Evolutionary conservation across 129 eudicot genomes (phyloP), one percentile per base, ranked within the genome.

Genomic region (Glebionis coronaria): DNA sequence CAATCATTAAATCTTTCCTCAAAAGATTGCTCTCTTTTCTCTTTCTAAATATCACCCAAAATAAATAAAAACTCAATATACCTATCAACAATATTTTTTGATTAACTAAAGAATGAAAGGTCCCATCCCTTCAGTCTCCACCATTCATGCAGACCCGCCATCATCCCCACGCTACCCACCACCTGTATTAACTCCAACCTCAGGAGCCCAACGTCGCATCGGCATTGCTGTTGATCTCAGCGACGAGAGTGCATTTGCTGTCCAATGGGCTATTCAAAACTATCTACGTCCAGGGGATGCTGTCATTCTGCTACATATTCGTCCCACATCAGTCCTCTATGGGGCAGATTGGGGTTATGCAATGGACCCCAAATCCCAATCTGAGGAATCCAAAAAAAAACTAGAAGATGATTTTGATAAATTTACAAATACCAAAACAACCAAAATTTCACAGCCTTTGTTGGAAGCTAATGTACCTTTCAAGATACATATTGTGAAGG

Each of bases 111-210:
- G n/a, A 50, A 61, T 61, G 66, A 61, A 61, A 61, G 47, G 66
- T 61, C 66, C 45, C 19, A 46, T 61, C 11, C 23, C 50, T n/a
- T 46, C 66, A 16, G 38, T 61, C 5, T 35, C 66, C 23, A 61
- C 66, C 25, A 46, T 61, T 15, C 66, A 46, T n/a, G 66, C 66
- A 40, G 66, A 61, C 9, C 66, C 66, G 4, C 66, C 66, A 31
- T 61, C 66, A 6, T 61, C 66, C 45, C 66, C 66, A 61, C 66
- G 66, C 13, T 61, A 61, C 49, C 66, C 66, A 0, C 66, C 66
- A 35, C 66, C 66, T 46, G 50, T 61, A 15, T 14, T 46, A 21
- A 35, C 66, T 13, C 66, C 66, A 12, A 61, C 50, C 13, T 28
- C 50, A 0, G 45, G 45, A 15, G 66, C 66, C 66, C 66, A 61